A percentile compares a stretch with the other conserved stretches of the same genome.
phyloP scores from a whole-genome alignment of 179 eudicot species.

The Silene vulgaris region DNA sequence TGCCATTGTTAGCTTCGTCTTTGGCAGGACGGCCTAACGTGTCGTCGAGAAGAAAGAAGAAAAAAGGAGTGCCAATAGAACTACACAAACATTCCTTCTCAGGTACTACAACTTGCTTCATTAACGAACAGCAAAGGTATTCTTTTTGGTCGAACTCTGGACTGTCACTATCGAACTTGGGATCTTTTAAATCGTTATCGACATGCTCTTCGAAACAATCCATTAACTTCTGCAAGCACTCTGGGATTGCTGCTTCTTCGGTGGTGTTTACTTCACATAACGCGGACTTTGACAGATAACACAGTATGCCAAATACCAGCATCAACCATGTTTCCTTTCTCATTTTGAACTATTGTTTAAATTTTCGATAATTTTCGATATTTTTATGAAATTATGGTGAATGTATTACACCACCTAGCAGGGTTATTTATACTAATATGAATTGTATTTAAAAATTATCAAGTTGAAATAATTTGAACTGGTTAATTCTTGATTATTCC shows the following conservation, averaged over 20 bases:
- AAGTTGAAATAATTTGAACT: no score
- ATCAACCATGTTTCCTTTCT: neutral
- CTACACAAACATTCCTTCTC: neutral
- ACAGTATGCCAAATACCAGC: neutral
- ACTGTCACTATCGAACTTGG: neutral
- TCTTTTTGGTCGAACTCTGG: slow-evolving; percentile 3
- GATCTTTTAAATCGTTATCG: neutral
- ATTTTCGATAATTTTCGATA: no score
- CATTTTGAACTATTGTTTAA: neutral
- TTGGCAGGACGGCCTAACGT: neutral
- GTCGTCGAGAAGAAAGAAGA: neutral
- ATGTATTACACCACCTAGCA: no score
- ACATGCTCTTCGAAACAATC: neutral
- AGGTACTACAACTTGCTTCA: neutral
- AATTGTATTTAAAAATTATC: no score
- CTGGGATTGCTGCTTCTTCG: neutral
- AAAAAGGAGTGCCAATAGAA: neutral
- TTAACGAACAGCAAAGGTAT: neutral
- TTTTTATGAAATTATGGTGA: no score
- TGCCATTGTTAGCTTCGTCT: neutral
- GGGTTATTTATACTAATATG: no score
- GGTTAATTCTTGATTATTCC: no score
- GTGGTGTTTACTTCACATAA: neutral
- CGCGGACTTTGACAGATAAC: neutral
- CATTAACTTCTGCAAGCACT: neutral